phyloP scores from a whole-genome alignment of 495 filamentous ascomycete genomes.

The Penicillium canescens region DNA sequence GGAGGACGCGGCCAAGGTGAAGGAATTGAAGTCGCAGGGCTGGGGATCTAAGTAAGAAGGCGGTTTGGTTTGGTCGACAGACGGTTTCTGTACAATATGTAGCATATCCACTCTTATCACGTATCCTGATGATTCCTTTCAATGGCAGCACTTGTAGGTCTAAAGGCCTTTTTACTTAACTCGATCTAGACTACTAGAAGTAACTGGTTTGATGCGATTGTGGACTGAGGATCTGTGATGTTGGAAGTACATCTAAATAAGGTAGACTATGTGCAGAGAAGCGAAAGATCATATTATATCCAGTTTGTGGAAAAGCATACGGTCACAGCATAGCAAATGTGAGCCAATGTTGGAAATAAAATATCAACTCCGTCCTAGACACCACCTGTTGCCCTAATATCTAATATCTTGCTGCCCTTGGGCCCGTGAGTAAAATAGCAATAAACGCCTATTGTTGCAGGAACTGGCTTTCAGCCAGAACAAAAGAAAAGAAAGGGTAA shows the following conservation, averaged over 20 bases:
- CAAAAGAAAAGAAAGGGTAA: not conserved
- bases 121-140: constrained; percentile 16
- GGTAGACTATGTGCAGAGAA: not conserved
- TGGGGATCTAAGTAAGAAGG: constrained; percentile 28
- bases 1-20: constrained; percentile 64
- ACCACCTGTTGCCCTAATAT: constrained; percentile 19
- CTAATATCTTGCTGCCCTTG: constrained; percentile 19
- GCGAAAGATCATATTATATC: constrained; percentile 15
- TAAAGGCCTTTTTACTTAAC: too few species aligned
- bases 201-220: too few species aligned
- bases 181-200: too few species aligned
- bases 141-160: not conserved
- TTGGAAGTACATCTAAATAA: not conserved
- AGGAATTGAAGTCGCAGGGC: constrained; percentile 54
- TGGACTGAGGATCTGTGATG: too few species aligned
- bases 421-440: constrained; percentile 8
- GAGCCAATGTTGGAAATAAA: constrained; percentile 5
- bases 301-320: constrained; percentile 7
- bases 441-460: constrained; percentile 23
- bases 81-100: constrained; percentile 25
- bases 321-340: constrained; percentile 1
- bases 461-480: constrained; percentile 20
- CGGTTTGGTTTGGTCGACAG: not conserved
- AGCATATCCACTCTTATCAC: constrained; percentile 29
- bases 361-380: constrained; percentile 18